Base-by-base conservation (phyloP, 306 rosid genomes). In the Corylus avellana region DNA sequence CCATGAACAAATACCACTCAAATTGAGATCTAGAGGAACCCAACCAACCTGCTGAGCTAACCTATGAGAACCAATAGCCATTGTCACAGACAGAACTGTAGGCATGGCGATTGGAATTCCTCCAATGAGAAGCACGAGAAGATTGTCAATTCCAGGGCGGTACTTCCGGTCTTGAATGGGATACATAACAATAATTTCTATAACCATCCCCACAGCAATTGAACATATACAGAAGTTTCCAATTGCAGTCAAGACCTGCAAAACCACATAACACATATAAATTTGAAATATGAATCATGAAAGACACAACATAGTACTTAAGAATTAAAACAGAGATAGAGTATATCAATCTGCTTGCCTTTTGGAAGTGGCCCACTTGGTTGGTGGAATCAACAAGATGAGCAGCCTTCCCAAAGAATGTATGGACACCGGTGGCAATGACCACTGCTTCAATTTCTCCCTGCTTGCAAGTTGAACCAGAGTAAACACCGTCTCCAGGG, bases 21-120 rank as follows among this genome's bases (percentile, higher is more conserved):
- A 64, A 37, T 49, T 55, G 79, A 73, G 79, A 73, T 74, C 69
- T 61, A 25, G 66, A 47, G 78, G 76, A 84, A 80, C 50, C 75
- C 56, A 39, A 69, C 90, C 50, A 68, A 92, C 98, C 98, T 94
- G 98, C 84, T 95, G 98, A 71, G 98, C 78, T 76, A 95, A 81
- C 88, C 98, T 91, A 61, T 95, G 98, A 64, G 98, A 95, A 58
- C 98, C 98, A 77, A 95, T 95, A 37, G 98, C 98, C 98, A 95
- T 95, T 53, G 98, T 95, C 84, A 95, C 98, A 0, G 98, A 95
- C 16, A 95, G 88, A 82, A 95, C 98, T 10, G 98, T 95, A 32
- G 98, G 98, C 98, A 95, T 95, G 90, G 98, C 98, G 82, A 95
- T 95, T 47, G 98, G 98, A 82, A 95, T 95, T 89, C 98, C 98